Percentiles rank a stretch among this genome's conserved stretches.
Conservation (phyloP, 768 basidiomycete genomes). For the Hydnum rufescens region DNA sequence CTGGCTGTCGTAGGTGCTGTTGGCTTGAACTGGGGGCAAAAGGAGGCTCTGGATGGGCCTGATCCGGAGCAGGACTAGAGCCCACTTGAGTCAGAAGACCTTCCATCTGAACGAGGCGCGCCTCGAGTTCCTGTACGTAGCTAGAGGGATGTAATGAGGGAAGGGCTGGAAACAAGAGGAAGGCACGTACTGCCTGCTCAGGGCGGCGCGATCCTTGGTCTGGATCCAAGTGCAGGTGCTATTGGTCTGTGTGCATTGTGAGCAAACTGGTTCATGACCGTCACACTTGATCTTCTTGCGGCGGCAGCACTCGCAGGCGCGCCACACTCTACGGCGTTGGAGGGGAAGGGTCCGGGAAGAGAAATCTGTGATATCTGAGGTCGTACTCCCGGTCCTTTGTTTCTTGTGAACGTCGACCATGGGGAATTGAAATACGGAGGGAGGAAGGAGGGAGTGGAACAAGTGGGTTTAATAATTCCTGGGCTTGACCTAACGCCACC, state of each 20-base stretch:
- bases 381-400: not conserved
- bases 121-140: conserved; percentile 84
- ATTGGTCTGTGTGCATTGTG: conserved; percentile 54
- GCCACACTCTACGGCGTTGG: conserved; percentile 65
- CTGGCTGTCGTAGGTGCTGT: not conserved
- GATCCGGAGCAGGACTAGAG: conserved; percentile 51
- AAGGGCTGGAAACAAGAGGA: conserved; percentile 8
- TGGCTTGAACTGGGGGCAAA: not conserved
- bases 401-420: not conserved
- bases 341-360: conserved; percentile 36
- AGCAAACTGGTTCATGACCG: conserved; percentile 69
- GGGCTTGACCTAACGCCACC: too few relatives aligned
- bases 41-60: conserved; percentile 4
- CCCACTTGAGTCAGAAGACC: conserved; percentile 65
- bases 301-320: conserved; percentile 78
- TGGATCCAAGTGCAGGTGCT: conserved; percentile 78
- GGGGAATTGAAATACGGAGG: not conserved
- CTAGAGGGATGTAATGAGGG: conserved; percentile 20
- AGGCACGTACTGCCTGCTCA: conserved; percentile 64
- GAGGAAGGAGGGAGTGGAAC: not conserved
- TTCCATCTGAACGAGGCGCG: conserved; percentile 74
- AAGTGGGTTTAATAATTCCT: too few relatives aligned
- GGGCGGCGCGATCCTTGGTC: conserved; percentile 75
- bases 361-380: not conserved
- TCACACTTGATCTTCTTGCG: conserved; percentile 92